Conservation (phyloP, 225 moss, liverwort and hornwort species). For the Bryum argenteum region DNA sequence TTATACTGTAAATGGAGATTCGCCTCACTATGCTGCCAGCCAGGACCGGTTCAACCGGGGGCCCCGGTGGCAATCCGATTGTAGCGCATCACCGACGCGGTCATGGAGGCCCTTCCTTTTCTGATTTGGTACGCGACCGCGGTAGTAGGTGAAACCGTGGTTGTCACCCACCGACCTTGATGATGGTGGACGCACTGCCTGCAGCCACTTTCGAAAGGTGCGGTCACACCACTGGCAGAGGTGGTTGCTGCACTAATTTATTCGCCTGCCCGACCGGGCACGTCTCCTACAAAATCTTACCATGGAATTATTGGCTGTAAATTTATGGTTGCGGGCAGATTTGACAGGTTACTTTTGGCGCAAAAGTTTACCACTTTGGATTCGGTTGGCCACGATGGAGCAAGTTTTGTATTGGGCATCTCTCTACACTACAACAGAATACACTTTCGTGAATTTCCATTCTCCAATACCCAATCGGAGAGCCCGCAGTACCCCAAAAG, state of each 20-base stretch:
- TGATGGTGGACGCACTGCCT: background rate
- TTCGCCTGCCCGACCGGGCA: background rate
- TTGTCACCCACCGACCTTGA: background rate
- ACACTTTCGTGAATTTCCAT: no score
- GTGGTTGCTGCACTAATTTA: background rate
- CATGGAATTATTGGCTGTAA: background rate
- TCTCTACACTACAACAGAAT: no score
- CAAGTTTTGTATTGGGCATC: no score
- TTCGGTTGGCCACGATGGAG: no score
- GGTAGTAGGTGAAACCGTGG: background rate
- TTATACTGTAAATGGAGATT: background rate
- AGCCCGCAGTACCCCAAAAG: no score
- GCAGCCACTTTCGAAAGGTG: no score
- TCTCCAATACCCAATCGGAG: no score
- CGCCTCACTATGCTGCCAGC: background rate
- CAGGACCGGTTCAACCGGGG: background rate
- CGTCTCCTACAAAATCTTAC: background rate
- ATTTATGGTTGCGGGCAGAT: no score
- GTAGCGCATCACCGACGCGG: constrained; percentile 19
- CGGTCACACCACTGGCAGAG: no score
- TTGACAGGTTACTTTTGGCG: no score
- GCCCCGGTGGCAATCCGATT: background rate
- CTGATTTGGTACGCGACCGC: background rate
- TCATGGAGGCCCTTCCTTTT: background rate
- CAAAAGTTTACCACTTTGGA: no score